phyloP scores from a whole-genome alignment of 176 grass and related monocot genomes.

The Dactylis glomerata region DNA sequence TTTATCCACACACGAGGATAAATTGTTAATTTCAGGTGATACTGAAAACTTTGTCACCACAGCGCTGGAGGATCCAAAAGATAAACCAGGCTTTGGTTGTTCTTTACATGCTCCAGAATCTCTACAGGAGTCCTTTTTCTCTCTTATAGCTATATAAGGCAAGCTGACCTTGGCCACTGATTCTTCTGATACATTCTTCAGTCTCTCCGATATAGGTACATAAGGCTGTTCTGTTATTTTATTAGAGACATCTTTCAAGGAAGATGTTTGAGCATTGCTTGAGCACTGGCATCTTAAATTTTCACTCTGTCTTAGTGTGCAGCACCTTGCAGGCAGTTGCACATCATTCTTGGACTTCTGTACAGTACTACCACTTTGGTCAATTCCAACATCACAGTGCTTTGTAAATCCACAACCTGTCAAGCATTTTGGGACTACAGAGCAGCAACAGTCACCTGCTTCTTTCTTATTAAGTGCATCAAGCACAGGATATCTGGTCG shows the following conservation, averaged over 20 bases:
- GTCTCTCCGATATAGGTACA: conserved; percentile 27
- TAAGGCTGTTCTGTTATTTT: conserved; percentile 37
- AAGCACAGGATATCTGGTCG: conserved; percentile 19
- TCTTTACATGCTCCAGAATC: conserved; percentile 41
- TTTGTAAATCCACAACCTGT: conserved; percentile 36
- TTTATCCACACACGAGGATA: conserved; percentile 29
- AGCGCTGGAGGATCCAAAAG: conserved; percentile 75
- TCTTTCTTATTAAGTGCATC: conserved; percentile 49
- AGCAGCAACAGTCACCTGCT: conserved; percentile 30
- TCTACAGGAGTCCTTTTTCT: conserved; percentile 25
- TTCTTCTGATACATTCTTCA: conserved; percentile 38
- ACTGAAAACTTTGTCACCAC: conserved; percentile 69
- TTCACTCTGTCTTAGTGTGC: conserved; percentile 35
- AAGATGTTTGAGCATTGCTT: conserved; percentile 34
- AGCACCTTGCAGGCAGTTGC: conserved; percentile 38
- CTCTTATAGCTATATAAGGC: conserved; percentile 22
- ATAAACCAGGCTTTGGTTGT: conserved; percentile 51
- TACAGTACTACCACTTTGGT: conserved; percentile 34
- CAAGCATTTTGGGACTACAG: conserved; percentile 44
- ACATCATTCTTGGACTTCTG: conserved; percentile 20
- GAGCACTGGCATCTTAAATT: conserved; percentile 56
- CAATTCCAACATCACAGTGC: conserved; percentile 29
- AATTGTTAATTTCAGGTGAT: conserved; percentile 59
- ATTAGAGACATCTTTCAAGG: conserved; percentile 46
- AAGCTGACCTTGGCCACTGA: conserved; percentile 21